Base-by-base conservation (phyloP, 768 basidiomycete species). In the Mycena epipterygia region DNA sequence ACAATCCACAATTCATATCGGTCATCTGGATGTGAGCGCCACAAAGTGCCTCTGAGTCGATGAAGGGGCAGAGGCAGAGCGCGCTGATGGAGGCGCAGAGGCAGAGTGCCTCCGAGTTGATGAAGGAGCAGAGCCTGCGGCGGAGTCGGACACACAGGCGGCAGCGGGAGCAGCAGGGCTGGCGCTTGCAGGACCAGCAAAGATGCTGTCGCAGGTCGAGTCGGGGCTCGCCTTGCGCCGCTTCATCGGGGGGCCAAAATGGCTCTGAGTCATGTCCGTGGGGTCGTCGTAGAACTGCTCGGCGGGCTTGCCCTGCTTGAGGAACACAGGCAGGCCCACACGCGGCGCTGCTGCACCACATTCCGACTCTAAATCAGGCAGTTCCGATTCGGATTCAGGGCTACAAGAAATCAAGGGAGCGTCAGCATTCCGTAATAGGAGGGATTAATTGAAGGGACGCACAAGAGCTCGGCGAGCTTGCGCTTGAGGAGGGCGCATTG, bases 171-270 rank as follows among this genome's bases (percentile, higher is more conserved):
- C 42, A 17, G 37, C 37, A 39, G 37, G 9, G 16, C 37, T 16
- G 37, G 37, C 37, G 16, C 37, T 39, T 16, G 37, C 37, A 16
- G 37, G 9, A 8, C 9, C 8, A 39, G 16, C 37, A 39, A 39
- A 39, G 16, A 39, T 39, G 37, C 37, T 39, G 37, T 39, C 37
- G 37, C 37, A 39, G 37, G 37, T 3, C 49, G 29, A 3, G 25
- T 51, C 49, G 4, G 41, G 17, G 30, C 46, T 49, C 33, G 27
- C 56, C 63, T 35, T 64, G 5, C 69, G 62, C 17, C 71, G 57
- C 61, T 64, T 72, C 37, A 72, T 8, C 46, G 71, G 71, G 2
- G 71, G 62, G 1, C 71, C 71, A 48, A 68, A 56, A 12, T 55
- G 57, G 37, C 57, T 64, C 16, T 16, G 7, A 19, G 51, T 35